Evolutionary conservation across 2,329 filamentous ascomycete genomes (phyloP).

Genomic region (Karstenula rhodostoma): DNA sequence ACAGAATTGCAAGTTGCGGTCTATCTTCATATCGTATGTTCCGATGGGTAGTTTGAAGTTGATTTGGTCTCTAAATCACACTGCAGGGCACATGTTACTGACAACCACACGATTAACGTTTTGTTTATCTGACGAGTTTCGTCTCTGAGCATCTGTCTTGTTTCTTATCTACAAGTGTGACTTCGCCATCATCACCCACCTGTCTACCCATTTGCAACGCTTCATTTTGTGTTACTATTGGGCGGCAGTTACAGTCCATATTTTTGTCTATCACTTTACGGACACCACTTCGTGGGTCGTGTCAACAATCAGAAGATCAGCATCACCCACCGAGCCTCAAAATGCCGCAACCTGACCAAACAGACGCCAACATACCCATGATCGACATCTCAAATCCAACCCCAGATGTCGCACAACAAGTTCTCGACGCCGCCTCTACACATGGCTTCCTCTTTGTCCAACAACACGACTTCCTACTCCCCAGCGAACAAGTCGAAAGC

Average conservation of each 20-base stretch:
- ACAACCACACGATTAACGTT: not conserved
- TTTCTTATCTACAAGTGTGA: not conserved
- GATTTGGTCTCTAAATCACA: not conserved
- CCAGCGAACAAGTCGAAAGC: constrained; percentile 69
- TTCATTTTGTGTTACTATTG: no score
- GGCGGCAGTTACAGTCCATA: no score
- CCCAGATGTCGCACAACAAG: constrained; percentile 67
- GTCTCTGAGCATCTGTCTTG: not conserved
- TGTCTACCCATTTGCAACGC: not conserved
- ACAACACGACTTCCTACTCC: constrained; percentile 75
- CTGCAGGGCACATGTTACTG: not conserved
- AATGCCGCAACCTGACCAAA: constrained; percentile 25
- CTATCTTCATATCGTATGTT: not conserved
- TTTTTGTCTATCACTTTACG: no score
- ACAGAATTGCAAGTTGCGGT: not conserved
- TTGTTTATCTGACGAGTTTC: not conserved
- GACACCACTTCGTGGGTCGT: no score
- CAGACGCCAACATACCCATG: constrained; percentile 68
- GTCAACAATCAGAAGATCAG: no score
- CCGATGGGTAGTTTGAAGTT: no score
- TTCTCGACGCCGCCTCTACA: constrained; percentile 81
- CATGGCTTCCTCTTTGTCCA: constrained; percentile 92
- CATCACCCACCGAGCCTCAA: constrained; percentile 1
- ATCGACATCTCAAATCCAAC: constrained; percentile 77
- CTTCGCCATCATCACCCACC: not conserved